Evolutionary conservation across 2,329 filamentous ascomycete genomes (phyloP).

Genomic region (Seiridium cupressi): DNA sequence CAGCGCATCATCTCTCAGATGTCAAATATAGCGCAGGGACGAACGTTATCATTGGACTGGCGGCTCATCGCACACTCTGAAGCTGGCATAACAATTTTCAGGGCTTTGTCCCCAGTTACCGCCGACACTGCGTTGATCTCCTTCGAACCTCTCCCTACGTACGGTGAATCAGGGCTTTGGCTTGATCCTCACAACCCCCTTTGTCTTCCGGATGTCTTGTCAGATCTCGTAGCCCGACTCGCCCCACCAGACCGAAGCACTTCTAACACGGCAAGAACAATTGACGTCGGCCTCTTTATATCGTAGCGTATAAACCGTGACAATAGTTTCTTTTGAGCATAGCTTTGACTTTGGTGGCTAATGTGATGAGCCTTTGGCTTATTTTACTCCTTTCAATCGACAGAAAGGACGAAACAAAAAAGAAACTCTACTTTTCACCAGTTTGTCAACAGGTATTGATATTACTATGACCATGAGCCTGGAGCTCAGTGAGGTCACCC

Average conservation of each 20-base stretch:
- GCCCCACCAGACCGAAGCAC: not conserved
- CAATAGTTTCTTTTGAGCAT: constrained; percentile 1
- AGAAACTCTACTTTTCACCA: not conserved
- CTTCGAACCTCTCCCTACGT: not conserved
- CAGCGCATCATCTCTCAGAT: too few relatives aligned
- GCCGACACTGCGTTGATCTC: not conserved
- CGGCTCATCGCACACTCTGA: too few relatives aligned
- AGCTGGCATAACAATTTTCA: not conserved
- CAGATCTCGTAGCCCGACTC: not conserved
- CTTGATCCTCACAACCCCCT: not conserved
- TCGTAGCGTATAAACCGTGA: not conserved
- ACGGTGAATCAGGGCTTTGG: not conserved
- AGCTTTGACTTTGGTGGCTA: not conserved
- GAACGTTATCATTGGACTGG: too few relatives aligned
- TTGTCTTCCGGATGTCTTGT: not conserved
- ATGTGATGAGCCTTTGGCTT: not conserved
- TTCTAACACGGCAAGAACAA: not conserved
- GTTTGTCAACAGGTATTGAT: not conserved
- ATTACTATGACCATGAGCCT: not conserved
- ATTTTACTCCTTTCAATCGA: not conserved
- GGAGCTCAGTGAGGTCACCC: not conserved
- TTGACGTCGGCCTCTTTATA: not conserved
- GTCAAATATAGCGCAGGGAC: too few relatives aligned
- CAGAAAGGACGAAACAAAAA: not conserved
- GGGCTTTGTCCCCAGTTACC: not conserved